Evolutionary conservation across 768 basidiomycete species (phyloP), one percentile per base, ranked within the genome.

Genomic region (Auriscalpium vulgare): DNA sequence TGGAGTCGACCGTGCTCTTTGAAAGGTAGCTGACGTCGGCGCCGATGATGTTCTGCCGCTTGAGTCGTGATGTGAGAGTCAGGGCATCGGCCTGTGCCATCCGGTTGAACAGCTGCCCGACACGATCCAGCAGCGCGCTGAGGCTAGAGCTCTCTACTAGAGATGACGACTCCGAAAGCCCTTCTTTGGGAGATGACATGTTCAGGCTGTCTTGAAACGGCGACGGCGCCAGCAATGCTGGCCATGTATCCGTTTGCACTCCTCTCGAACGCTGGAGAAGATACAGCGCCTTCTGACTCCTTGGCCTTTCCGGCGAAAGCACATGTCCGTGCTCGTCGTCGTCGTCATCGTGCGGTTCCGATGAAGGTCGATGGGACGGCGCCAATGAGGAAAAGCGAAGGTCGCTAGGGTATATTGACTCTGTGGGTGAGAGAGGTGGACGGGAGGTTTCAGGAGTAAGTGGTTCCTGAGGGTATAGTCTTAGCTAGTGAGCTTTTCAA

Each of bases 1-100:
- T 83, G 51, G 78, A 78, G 56, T 80, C 79, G 56, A 98, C 77
- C 0, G 93, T 97, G 23, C 80, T 81, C 47, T 87, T 83, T 0
- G 93, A 95, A 16, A 98, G 77, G 67, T 97, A 88, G 35, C 83
- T 81, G 35, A 97, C 79, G 62, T 97, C 93, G 9, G 91, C 88
- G 21, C 87, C 87, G 56, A 81, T 81, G 17, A 98, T 77, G 63
- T 94, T 83, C 62, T 97, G 95, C 55, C 93, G 86, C 70, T 91
- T 95, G 29, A 98, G 75, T 29, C 97, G 85, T 60, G 88, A 89
- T 36, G 91, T 91, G 44, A 98, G 75, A 2, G 91, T 93, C 19
- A 87, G 76, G 2, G 95, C 86, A 62, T 98, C 95, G 1, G 94
- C 86, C 59, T 88, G 75, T 44, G 76, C 72, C 54, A 91, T 71